These are phyloP conservation scores for Penicillium canariense DNA, from an alignment of 495 filamentous ascomycete species.

Conservation along the genomic window DNA sequence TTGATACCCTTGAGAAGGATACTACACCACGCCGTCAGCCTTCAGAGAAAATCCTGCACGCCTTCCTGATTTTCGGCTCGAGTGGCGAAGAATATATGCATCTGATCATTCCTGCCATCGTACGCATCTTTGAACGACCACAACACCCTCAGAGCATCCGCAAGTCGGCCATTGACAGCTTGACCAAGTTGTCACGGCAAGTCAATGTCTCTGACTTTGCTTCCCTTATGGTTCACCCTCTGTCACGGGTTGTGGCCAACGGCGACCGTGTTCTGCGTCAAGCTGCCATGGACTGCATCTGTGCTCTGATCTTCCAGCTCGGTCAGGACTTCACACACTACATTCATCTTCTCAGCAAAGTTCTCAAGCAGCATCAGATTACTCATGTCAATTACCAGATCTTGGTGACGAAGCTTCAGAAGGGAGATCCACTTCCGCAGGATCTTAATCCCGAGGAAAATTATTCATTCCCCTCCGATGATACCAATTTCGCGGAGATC, in stretches of 20 bases:
- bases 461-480: constrained; percentile 74
- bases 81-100: constrained; percentile 99
- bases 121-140: constrained; percentile 83
- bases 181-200: constrained; percentile 90
- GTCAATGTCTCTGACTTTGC: constrained; percentile 98
- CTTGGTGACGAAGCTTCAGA: constrained; percentile 85
- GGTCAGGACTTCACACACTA: constrained; percentile 94
- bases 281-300: constrained; percentile 91
- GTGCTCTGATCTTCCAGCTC: constrained; percentile 91
- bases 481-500: constrained; percentile 75
- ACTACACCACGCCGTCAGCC: constrained; percentile 66
- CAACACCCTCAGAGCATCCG: constrained; percentile 74
- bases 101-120: constrained; percentile 94
- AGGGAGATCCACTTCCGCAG: constrained; percentile 88
- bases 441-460: constrained; percentile 88
- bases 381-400: constrained; percentile 86
- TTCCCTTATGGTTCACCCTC: constrained; percentile 87
- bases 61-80: constrained; percentile 93
- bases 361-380: constrained; percentile 62
- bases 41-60: constrained; percentile 88
- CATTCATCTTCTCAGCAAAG: constrained; percentile 84
- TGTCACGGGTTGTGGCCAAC: constrained; percentile 73
- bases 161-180: constrained; percentile 87
- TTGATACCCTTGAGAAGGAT: constrained; percentile 88
- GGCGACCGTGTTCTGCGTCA: constrained; percentile 70